Evolutionary conservation across 306 rosid genomes (phyloP).

Genomic region (Cicer yamashitae): DNA sequence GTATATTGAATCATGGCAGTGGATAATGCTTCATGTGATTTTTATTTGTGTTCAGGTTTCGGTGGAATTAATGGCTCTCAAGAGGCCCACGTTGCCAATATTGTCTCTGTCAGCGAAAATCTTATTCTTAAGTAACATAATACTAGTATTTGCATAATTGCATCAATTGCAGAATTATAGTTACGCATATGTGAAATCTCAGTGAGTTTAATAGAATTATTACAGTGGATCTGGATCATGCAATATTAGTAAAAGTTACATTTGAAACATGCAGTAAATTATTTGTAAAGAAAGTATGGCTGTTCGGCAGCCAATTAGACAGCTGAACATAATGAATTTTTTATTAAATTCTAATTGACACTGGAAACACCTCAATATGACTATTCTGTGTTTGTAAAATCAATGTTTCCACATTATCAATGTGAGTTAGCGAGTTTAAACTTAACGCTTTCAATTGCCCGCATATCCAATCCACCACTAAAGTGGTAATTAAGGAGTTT

Average conservation of each 20-base stretch:
- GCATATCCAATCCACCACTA: too few species aligned
- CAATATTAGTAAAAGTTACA: too few species aligned
- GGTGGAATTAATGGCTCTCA: slow-evolving; percentile 14
- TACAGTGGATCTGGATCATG: too few species aligned
- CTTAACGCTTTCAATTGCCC: too few species aligned
- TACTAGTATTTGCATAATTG: too few species aligned
- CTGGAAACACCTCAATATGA: background rate
- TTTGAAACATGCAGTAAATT: too few species aligned
- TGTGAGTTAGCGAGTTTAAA: background rate
- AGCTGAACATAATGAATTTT: background rate
- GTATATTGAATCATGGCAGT: background rate
- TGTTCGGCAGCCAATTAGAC: background rate
- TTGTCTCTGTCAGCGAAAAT: background rate
- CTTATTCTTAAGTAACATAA: too few species aligned
- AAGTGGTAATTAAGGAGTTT: too few species aligned
- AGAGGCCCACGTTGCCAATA: slow-evolving; percentile 8
- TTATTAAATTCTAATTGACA: background rate
- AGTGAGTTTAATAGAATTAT: too few species aligned
- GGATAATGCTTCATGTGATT: slow-evolving; percentile 10
- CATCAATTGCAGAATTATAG: too few species aligned
- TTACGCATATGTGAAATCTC: background rate
- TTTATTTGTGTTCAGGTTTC: slow-evolving; percentile 1
- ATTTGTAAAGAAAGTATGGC: background rate
- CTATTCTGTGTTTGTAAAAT: background rate
- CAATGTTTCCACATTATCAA: background rate